These are phyloP conservation scores for Scutellaria baicalensis DNA, from an alignment of 257 asterid species.

Conservation along the genomic window DNA sequence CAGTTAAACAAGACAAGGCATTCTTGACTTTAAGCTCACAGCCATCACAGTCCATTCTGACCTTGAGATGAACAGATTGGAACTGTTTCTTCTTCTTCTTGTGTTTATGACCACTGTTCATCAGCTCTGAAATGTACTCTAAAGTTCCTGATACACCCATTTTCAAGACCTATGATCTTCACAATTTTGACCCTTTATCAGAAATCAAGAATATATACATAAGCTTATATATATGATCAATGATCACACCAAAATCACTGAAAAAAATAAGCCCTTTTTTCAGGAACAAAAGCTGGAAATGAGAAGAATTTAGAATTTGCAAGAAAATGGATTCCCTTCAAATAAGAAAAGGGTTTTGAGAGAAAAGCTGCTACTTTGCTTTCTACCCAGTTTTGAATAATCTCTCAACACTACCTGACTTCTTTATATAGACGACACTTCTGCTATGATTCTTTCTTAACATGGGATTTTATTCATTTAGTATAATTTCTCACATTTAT, in stretches of 20 bases:
- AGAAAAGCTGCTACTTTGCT: constrained; percentile 15
- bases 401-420: constrained; percentile 3
- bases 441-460: neutral
- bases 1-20: constrained; percentile 62
- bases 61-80: constrained; percentile 70
- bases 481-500: neutral
- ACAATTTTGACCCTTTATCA: neutral
- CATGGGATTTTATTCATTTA: constrained; percentile 9
- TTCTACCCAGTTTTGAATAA: constrained; percentile 15
- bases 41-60: constrained; percentile 95
- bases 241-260: neutral
- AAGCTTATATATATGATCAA: neutral
- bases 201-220: too few relatives aligned
- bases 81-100: constrained; percentile 67
- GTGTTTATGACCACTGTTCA: constrained; percentile 45
- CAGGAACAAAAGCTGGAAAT: neutral
- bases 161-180: neutral
- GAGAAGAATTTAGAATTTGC: neutral
- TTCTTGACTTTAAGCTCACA: constrained; percentile 86
- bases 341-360: neutral
- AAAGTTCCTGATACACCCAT: constrained; percentile 80
- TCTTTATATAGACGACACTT: constrained; percentile 38
- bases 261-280: neutral
- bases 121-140: constrained; percentile 65
- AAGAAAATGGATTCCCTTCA: constrained; percentile 22